These are phyloP conservation scores for Aspergillus quadricinctus DNA, from an alignment of 2,329 filamentous ascomycete genomes.

Conservation along the genomic window DNA sequence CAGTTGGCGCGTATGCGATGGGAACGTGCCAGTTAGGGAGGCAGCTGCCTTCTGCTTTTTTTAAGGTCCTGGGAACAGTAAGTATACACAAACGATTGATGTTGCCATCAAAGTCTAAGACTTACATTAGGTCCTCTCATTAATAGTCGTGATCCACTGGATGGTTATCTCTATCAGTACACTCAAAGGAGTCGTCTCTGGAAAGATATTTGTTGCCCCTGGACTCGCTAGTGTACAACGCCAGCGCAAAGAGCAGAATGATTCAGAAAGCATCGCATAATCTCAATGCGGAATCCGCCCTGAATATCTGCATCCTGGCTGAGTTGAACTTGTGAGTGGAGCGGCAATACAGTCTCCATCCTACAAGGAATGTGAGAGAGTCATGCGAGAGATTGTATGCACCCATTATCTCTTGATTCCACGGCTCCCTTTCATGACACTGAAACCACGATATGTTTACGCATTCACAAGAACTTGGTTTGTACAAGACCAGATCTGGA, in stretches of 20 bases:
- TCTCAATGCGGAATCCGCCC: background rate
- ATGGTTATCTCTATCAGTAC: background rate
- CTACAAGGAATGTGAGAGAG: background rate
- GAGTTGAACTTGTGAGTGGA: background rate
- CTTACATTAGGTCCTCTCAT: background rate
- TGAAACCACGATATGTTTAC: background rate
- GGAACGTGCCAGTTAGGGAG: conserved; percentile 38
- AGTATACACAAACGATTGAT: conserved; percentile 1
- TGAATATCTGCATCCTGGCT: background rate
- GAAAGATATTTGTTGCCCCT: background rate
- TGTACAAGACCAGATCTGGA: background rate
- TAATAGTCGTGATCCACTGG: background rate
- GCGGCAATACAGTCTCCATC: background rate
- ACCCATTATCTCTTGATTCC: background rate
- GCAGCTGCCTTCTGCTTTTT: conserved; percentile 52
- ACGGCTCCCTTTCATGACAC: background rate
- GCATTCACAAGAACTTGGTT: background rate
- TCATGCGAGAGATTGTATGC: background rate
- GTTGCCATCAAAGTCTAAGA: background rate
- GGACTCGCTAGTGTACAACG: background rate
- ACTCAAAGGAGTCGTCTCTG: background rate
- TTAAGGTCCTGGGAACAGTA: conserved; percentile 50
- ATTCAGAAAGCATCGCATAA: background rate
- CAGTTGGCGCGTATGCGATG: conserved; percentile 51
- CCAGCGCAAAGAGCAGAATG: background rate